Conservation (phyloP, 2,329 filamentous ascomycete species). For the Thyridium curvatum region DNA sequence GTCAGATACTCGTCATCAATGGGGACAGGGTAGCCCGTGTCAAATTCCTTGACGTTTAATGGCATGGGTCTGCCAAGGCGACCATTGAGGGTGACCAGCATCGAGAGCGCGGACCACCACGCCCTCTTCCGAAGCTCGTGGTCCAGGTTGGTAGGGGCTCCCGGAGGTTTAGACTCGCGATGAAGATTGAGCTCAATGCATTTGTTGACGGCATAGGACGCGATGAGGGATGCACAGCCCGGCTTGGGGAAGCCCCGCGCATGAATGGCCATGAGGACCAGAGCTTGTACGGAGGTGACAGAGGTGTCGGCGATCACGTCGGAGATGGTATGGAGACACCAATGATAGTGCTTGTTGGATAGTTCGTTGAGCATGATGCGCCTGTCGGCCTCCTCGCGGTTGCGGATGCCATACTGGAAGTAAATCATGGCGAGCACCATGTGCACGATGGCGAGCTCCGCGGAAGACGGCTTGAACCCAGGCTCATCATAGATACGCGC, state of each 20-base stretch:
- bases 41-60: constrained; percentile 67
- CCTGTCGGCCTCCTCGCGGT: constrained; percentile 48
- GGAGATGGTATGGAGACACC: constrained; percentile 61
- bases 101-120: constrained; percentile 66
- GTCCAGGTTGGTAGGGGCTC: constrained; percentile 48
- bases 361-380: constrained; percentile 52
- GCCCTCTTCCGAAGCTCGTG: constrained; percentile 72
- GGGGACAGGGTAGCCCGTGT: constrained; percentile 68
- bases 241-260: constrained; percentile 75
- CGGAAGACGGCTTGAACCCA: constrained; percentile 51
- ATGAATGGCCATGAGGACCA: constrained; percentile 66
- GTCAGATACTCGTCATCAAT: constrained; percentile 66
- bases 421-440: constrained; percentile 76
- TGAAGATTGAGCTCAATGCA: constrained; percentile 74
- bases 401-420: constrained; percentile 70
- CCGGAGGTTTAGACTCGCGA: constrained; percentile 52
- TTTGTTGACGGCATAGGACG: constrained; percentile 56
- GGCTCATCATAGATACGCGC: constrained; percentile 65
- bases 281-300: constrained; percentile 63
- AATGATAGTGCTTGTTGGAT: constrained; percentile 76
- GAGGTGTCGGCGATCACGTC: constrained; percentile 56
- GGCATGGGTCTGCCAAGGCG: constrained; percentile 74
- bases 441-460: constrained; percentile 66
- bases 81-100: constrained; percentile 64
- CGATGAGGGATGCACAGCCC: constrained; percentile 64